Evolutionary conservation across 2,329 filamentous ascomycete genomes (phyloP).

Genomic region (Lasiodiplodia gonubiensis): DNA sequence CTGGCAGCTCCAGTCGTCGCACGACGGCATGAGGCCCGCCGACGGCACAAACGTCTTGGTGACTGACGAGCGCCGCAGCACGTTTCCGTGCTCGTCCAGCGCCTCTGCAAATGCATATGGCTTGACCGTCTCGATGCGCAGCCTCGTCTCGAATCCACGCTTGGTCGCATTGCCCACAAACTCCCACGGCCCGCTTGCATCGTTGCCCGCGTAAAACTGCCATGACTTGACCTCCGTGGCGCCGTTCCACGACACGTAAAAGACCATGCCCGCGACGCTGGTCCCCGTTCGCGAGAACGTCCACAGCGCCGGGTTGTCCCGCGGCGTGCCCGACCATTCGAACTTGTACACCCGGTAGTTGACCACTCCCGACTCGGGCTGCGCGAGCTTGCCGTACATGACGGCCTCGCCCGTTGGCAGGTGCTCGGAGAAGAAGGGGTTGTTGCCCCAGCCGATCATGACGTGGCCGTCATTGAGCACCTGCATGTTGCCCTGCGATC

Average conservation of each 20-base stretch:
- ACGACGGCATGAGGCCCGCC: slow-evolving; percentile 36
- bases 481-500: slow-evolving; percentile 61
- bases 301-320: slow-evolving; percentile 29
- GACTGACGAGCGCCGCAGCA: slow-evolving; percentile 41
- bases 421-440: slow-evolving; percentile 52
- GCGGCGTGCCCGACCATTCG: slow-evolving; percentile 55
- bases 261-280: slow-evolving; percentile 41
- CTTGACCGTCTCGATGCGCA: slow-evolving; percentile 27
- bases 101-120: slow-evolving; percentile 30
- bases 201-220: slow-evolving; percentile 56
- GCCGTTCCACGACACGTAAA: slow-evolving; percentile 63
- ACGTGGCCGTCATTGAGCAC: slow-evolving; percentile 60
- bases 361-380: slow-evolving; percentile 45
- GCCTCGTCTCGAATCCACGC: slow-evolving; percentile 52
- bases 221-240: slow-evolving; percentile 55
- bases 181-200: slow-evolving; percentile 43
- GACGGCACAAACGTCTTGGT: slow-evolving; percentile 46
- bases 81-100: slow-evolving; percentile 29
- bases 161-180: slow-evolving; percentile 48
- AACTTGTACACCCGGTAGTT: slow-evolving; percentile 63
- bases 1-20: slow-evolving; percentile 42
- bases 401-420: slow-evolving; percentile 56
- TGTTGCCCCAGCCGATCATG: slow-evolving; percentile 63
- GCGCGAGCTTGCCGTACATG: slow-evolving; percentile 58
- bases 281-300: slow-evolving; percentile 30